phyloP scores from a whole-genome alignment of 495 filamentous ascomycete species.

The Hypomontagnella monticulosa region DNA sequence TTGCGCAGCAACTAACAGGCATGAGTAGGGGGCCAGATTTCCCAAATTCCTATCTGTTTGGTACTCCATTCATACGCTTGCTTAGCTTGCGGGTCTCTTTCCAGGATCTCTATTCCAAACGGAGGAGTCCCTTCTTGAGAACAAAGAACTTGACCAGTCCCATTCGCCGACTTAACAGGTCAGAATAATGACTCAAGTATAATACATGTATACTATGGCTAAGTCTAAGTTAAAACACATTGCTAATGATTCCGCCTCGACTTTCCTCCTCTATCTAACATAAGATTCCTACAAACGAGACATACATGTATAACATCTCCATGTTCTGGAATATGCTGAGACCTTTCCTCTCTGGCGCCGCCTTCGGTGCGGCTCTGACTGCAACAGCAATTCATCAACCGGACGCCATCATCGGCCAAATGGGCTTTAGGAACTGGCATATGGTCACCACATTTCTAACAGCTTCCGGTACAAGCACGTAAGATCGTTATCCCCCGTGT shows the following conservation, averaged over 20 bases:
- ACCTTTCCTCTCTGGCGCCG: conserved; percentile 53
- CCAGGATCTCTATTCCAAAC: conserved; percentile 7
- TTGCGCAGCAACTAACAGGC: conserved; percentile 11
- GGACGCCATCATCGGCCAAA: conserved; percentile 61
- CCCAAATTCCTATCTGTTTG: conserved; percentile 13
- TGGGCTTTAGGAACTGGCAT: conserved; percentile 63
- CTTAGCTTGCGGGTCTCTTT: conserved; percentile 26
- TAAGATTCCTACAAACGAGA: not conserved
- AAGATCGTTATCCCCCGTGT: conserved; percentile 39
- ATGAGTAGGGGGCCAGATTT: conserved; percentile 17
- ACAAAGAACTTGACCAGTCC: conserved; percentile 13
- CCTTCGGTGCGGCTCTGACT: conserved; percentile 65
- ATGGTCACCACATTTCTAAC: conserved; percentile 68
- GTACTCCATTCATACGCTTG: conserved; percentile 10
- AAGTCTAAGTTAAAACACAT: conserved; percentile 3
- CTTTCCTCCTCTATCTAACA: not conserved
- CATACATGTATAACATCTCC: not conserved
- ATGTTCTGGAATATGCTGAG: conserved; percentile 16
- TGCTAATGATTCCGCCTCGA: not conserved
- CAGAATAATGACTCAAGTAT: conserved; percentile 30
- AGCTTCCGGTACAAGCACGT: conserved; percentile 65
- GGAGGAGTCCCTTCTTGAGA: conserved; percentile 9
- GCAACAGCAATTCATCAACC: conserved; percentile 63
- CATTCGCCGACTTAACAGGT: conserved; percentile 29
- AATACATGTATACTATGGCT: conserved; percentile 7